These are phyloP conservation scores for Cladosporium oxysporum DNA, from an alignment of 2,329 filamentous ascomycete genomes.

Conservation along the genomic window DNA sequence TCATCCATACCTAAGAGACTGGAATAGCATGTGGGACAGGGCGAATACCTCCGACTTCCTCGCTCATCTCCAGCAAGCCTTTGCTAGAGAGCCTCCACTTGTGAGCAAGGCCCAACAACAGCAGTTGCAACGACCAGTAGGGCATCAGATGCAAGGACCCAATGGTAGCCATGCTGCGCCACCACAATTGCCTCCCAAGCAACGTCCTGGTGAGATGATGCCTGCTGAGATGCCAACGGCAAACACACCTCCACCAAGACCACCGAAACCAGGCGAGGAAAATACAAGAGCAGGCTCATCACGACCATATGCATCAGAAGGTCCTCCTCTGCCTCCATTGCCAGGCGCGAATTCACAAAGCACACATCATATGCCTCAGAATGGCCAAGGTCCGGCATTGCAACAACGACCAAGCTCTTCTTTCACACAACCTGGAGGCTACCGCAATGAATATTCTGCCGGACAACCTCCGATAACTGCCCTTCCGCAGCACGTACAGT, in stretches of 20 bases:
- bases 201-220: constrained; percentile 20
- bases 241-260: constrained; percentile 47
- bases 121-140: constrained; percentile 55
- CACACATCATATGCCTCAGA: neutral
- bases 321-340: constrained; percentile 40
- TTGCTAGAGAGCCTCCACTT: constrained; percentile 92
- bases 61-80: constrained; percentile 78
- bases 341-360: constrained; percentile 28
- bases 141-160: constrained; percentile 65
- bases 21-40: constrained; percentile 82
- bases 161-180: constrained; percentile 35
- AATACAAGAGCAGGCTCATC: constrained; percentile 21
- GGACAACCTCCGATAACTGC: constrained; percentile 37
- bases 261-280: constrained; percentile 55
- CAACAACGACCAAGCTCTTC: neutral
- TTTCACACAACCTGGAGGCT: constrained; percentile 24
- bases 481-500: constrained; percentile 40
- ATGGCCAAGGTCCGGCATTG: neutral
- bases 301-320: constrained; percentile 27
- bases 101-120: constrained; percentile 67
- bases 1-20: constrained; percentile 90
- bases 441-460: constrained; percentile 32
- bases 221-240: constrained; percentile 24
- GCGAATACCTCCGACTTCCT: constrained; percentile 82
- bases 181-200: constrained; percentile 41